These are phyloP conservation scores for Schrenkiella parvula DNA, from an alignment of 345 rosid species.

Conservation along the genomic window DNA sequence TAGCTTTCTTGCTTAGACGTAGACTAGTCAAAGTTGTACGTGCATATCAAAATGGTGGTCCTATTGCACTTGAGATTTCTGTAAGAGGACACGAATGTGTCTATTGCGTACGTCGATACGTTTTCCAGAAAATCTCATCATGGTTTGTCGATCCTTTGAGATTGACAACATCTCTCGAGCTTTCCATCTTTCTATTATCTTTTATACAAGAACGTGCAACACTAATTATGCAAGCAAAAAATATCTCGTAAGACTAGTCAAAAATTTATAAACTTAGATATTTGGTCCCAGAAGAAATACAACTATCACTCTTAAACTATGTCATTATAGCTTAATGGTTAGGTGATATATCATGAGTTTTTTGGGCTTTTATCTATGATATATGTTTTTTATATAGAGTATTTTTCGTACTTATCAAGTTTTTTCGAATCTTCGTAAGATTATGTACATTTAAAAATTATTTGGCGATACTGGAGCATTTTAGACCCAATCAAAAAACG, in stretches of 20 bases:
- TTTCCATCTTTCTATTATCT: not conserved
- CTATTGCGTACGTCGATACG: slow-evolving; percentile 14
- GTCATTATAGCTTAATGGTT: no score
- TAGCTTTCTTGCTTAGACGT: not conserved
- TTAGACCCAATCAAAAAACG: no score
- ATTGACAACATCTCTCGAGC: not conserved
- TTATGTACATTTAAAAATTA: no score
- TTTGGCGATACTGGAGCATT: no score
- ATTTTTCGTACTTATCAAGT: no score
- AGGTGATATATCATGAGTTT: no score
- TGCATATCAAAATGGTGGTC: slow-evolving; percentile 33
- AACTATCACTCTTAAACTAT: not conserved
- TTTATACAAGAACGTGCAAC: slow-evolving; percentile 1
- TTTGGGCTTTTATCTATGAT: no score
- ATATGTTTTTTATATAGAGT: no score
- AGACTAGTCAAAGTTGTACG: slow-evolving; percentile 31
- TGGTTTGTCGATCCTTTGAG: slow-evolving; percentile 16
- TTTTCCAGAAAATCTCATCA: not conserved
- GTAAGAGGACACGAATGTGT: slow-evolving; percentile 26
- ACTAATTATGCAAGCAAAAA: slow-evolving; percentile 2
- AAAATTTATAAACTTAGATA: slow-evolving; percentile 1
- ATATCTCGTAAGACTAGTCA: slow-evolving; percentile 22
- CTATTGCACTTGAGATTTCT: slow-evolving; percentile 24
- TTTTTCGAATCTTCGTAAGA: no score
- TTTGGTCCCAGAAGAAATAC: slow-evolving; percentile 3